Evolutionary conservation across 495 filamentous ascomycete species (phyloP).

Genomic region (Xylaria venustula): DNA sequence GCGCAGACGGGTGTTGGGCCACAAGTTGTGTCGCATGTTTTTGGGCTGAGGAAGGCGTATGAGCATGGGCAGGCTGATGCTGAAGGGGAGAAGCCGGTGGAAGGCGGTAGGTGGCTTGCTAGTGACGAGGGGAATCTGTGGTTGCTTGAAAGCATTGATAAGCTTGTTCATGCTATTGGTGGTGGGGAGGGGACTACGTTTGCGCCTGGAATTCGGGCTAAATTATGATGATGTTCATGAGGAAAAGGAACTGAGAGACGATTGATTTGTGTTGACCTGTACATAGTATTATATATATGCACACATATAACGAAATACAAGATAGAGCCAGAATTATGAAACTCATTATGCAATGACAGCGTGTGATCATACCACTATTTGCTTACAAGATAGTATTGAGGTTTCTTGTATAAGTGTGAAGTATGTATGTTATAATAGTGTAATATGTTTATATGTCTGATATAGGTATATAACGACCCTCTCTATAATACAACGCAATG

Average conservation of each 20-base stretch:
- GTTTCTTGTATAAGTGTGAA: too few species aligned
- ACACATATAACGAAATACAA: conserved; percentile 11
- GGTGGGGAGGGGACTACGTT: conserved; percentile 57
- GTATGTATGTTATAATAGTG: too few species aligned
- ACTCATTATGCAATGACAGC: not conserved
- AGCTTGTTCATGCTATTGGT: conserved; percentile 63
- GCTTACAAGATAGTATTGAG: not conserved
- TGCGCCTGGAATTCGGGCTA: conserved; percentile 52
- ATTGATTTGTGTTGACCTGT: not conserved
- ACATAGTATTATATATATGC: conserved; percentile 14
- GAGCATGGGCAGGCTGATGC: conserved; percentile 61
- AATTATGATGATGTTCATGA: conserved; percentile 37
- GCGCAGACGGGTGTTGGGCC: conserved; percentile 77
- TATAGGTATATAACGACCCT: too few species aligned
- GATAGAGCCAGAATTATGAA: not conserved
- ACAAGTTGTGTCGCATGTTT: conserved; percentile 74
- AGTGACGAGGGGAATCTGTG: conserved; percentile 71
- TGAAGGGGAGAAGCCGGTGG: conserved; percentile 44
- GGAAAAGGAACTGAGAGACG: not conserved
- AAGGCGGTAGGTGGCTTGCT: conserved; percentile 63
- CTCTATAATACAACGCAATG: not conserved
- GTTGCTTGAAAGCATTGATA: conserved; percentile 68
- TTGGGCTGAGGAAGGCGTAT: conserved; percentile 66
- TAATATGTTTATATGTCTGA: too few species aligned
- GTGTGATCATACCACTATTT: not conserved